Percentiles rank a stretch among this genome's conserved stretches.
phyloP scores from a whole-genome alignment of 495 filamentous ascomycete genomes.

The Cenococcum geophilum region DNA sequence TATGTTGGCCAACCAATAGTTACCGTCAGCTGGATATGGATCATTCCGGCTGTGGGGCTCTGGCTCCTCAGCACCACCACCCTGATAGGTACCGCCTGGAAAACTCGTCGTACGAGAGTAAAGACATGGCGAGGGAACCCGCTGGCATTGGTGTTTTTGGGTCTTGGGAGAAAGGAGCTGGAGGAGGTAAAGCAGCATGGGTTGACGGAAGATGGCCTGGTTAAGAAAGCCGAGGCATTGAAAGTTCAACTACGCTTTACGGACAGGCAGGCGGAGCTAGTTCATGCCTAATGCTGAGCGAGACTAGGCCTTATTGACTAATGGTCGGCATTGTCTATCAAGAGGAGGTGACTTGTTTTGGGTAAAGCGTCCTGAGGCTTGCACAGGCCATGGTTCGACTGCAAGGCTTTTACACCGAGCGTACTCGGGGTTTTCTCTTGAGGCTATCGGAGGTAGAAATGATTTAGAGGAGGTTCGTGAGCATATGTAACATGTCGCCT shows the following conservation, averaged over 20 bases:
- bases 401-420: no score
- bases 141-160: neutral
- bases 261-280: neutral
- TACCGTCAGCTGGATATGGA: neutral
- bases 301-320: neutral
- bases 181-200: neutral
- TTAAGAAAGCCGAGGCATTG: neutral
- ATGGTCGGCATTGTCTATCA: no score
- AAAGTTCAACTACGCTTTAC: neutral
- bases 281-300: neutral
- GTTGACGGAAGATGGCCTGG: slow-evolving; percentile 2
- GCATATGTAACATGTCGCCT: no score
- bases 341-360: no score
- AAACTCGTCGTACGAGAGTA: neutral
- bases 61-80: neutral
- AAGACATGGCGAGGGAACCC: neutral
- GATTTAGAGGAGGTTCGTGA: no score
- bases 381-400: no score
- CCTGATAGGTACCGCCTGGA: neutral
- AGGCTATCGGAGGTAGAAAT: no score
- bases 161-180: neutral
- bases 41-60: neutral
- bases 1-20: neutral
- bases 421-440: no score
- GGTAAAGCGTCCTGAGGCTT: no score